phyloP scores from a whole-genome alignment of 2,329 filamentous ascomycete genomes.

The Talaromyces sp. region DNA sequence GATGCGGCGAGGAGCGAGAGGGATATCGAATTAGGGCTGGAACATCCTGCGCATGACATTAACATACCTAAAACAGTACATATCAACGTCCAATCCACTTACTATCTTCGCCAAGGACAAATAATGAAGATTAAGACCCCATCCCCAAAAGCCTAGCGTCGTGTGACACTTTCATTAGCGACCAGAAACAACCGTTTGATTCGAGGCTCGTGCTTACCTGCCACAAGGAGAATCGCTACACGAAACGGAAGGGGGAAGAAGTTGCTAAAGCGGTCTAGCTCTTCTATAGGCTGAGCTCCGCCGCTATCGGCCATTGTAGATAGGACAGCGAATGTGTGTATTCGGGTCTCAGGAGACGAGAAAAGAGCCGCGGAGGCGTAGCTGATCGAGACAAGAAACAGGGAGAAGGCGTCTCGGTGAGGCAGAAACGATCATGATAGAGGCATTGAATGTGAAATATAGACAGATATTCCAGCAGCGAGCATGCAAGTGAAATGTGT shows the following conservation, averaged over 20 bases:
- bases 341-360: not conserved
- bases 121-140: constrained; percentile 88
- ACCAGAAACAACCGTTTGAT: not conserved
- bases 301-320: constrained; percentile 15
- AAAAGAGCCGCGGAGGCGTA: not conserved
- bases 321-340: not conserved
- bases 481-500: not conserved
- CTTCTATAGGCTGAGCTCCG: constrained; percentile 16
- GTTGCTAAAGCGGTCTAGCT: constrained; percentile 78
- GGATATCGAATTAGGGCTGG: constrained; percentile 84
- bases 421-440: constrained; percentile 2
- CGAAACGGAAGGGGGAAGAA: constrained; percentile 86
- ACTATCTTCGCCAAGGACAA: constrained; percentile 73
- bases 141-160: constrained; percentile 79
- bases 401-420: constrained; percentile 1
- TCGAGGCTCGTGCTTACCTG: constrained; percentile 57
- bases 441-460: not conserved
- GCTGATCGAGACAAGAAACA: constrained; percentile 3
- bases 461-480: not conserved
- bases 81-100: constrained; percentile 26
- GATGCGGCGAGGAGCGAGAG: constrained; percentile 63
- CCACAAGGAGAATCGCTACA: constrained; percentile 76
- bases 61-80: not conserved
- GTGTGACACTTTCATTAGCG: constrained; percentile 18
- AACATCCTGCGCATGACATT: constrained; percentile 57